These are phyloP conservation scores for Aspergillus piperis DNA, from an alignment of 2,329 filamentous ascomycete species.

Conservation along the genomic window DNA sequence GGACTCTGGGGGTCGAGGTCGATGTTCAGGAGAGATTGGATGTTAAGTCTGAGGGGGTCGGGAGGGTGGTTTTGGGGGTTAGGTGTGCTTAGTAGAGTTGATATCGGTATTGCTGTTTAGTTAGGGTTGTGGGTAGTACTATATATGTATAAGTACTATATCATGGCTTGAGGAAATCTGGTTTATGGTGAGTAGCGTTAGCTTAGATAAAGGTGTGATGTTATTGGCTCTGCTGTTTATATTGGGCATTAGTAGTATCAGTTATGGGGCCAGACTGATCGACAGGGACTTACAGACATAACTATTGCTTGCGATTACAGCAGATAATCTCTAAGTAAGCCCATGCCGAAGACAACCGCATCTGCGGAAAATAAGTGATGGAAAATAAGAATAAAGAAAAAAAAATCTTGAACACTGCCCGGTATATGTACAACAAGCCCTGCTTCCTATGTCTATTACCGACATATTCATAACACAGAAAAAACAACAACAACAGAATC, in stretches of 20 bases:
- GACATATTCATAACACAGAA: constrained; percentile 23
- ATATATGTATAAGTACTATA: too few relatives aligned
- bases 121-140: too few relatives aligned
- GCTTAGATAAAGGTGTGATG: constrained; percentile 5
- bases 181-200: neutral
- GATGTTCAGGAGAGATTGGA: constrained; percentile 37
- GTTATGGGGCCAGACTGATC: neutral
- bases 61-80: constrained; percentile 44
- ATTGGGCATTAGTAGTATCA: too few relatives aligned
- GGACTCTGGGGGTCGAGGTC: constrained; percentile 29
- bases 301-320: neutral
- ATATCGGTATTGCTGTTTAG: too few relatives aligned
- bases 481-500: constrained; percentile 14
- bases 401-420: constrained; percentile 29
- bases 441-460: constrained; percentile 26
- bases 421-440: constrained; percentile 40
- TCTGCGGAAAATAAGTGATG: neutral
- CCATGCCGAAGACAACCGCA: too few relatives aligned
- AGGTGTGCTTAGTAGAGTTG: neutral
- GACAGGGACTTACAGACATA: neutral
- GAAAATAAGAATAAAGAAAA: constrained; percentile 25
- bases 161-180: too few relatives aligned
- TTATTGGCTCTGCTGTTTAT: neutral
- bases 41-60: constrained; percentile 47
- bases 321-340: too few relatives aligned